These are phyloP conservation scores for Chlorella sp. DNA, from an alignment of 139 green algal species.

Conservation along the genomic window DNA sequence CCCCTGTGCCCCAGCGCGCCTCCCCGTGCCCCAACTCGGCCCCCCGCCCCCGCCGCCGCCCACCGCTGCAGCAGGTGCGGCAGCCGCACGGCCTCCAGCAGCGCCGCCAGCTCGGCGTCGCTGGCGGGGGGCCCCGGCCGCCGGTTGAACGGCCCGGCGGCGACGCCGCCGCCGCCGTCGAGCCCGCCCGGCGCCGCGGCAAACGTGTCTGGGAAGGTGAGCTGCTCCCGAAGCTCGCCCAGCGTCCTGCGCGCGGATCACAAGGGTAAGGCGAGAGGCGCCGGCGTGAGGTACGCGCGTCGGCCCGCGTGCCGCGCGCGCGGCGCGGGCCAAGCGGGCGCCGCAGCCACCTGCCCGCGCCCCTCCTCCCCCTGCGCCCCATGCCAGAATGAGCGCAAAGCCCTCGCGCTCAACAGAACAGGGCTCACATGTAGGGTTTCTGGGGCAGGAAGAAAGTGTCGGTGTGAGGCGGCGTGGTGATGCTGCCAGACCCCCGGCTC, in stretches of 20 bases:
- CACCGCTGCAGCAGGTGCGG: constrained; percentile 47
- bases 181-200: background rate
- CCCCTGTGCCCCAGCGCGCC: background rate
- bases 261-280: constrained; percentile 21
- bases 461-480: constrained; percentile 26
- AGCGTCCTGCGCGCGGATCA: too few species aligned
- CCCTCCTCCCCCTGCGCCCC: too few species aligned
- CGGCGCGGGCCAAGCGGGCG: too few species aligned
- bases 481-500: constrained; percentile 41
- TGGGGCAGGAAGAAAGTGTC: constrained; percentile 90
- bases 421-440: constrained; percentile 93
- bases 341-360: too few species aligned
- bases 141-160: background rate
- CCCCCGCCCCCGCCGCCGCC: background rate
- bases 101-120: constrained; percentile 51
- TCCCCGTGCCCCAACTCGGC: background rate
- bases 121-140: background rate
- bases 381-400: background rate
- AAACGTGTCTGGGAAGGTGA: constrained; percentile 74
- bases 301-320: too few species aligned
- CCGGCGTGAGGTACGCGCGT: background rate
- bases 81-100: constrained; percentile 53
- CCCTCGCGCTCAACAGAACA: background rate
- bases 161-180: background rate
- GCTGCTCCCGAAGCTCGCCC: constrained; percentile 79